Conservation (phyloP, 257 asterid genomes). For the Voacanga thouarsii region DNA sequence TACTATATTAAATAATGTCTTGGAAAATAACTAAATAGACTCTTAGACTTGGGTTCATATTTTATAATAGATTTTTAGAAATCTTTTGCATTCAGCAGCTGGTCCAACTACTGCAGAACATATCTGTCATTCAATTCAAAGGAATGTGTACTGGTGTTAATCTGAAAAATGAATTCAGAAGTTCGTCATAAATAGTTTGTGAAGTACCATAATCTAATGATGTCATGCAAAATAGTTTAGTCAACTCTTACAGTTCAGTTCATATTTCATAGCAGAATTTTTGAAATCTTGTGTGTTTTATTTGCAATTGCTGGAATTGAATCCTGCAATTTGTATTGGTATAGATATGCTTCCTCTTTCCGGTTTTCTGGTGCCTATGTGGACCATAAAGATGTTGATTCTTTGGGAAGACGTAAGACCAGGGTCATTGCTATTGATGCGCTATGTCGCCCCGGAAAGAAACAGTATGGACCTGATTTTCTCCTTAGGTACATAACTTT, state of each 20-base stretch:
- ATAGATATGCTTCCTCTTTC: constrained; percentile 79
- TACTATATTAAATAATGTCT: not conserved
- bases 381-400: constrained; percentile 55
- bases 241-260: not conserved
- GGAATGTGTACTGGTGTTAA: no score
- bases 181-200: not conserved
- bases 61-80: no score
- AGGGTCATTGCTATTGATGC: constrained; percentile 88
- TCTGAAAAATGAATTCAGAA: not conserved
- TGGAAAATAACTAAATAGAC: not conserved
- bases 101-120: not conserved
- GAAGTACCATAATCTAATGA: not conserved
- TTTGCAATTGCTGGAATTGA: not conserved
- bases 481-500: constrained; percentile 50
- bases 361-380: constrained; percentile 57
- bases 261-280: not conserved
- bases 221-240: not conserved
- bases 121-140: not conserved
- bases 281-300: not conserved
- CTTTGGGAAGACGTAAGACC: constrained; percentile 62
- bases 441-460: constrained; percentile 60
- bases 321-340: constrained; percentile 5
- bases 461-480: constrained; percentile 49
- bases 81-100: not conserved
- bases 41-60: no score